Base-by-base conservation (phyloP, 208 protist species). In the Trypanosomatidae sp. region DNA sequence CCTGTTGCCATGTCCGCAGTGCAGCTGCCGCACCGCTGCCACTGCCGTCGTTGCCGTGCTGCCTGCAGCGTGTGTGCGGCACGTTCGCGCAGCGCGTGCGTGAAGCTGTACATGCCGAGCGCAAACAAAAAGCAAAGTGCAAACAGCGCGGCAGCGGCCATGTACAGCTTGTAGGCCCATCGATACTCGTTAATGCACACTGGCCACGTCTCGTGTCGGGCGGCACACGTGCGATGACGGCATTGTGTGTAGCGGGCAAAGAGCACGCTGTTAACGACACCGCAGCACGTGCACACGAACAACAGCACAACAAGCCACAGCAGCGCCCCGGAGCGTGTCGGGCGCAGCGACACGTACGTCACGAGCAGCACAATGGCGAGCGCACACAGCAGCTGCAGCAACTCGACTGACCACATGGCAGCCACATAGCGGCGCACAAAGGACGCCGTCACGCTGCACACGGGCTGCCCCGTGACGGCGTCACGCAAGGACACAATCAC, bases 151-250 rank as follows among this genome's bases (percentile, higher is more conserved):
- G 64, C 38, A 1, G 63, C 46, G 4, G 61, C 73, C 27, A 85
- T 73, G 56, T 73, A 73, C 6, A 83, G 28, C 16, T 53, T 49
- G 43, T 73, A 86, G 16, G 63, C 75, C 71, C 70, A 90, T 16
- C 46, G 45, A 47, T 74, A 79, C 13, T 15, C 4, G 19, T 52
- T 46, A 2, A 21, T 18, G 47, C 75, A 90, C 6, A 35, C 2
- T 18, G 8, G 6, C 15, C 19, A 11, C 0, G 27, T 13, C 18
- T 50, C 28, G 43, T 66, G 59, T 11, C 51, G 43, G 6, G 62
- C 63, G 6, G 45, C 33, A 28, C 81, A 90, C 5, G 41, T 56
- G 6, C 40, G 41, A 2, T 64, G 55, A 2, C 74, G 49, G 48
- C 81, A 90, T 1, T 33, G 32, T 25, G 58, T 71, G 55, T 78